phyloP scores from a whole-genome alignment of 2,329 filamentous ascomycete species.

The Calonectria leucothoes region DNA sequence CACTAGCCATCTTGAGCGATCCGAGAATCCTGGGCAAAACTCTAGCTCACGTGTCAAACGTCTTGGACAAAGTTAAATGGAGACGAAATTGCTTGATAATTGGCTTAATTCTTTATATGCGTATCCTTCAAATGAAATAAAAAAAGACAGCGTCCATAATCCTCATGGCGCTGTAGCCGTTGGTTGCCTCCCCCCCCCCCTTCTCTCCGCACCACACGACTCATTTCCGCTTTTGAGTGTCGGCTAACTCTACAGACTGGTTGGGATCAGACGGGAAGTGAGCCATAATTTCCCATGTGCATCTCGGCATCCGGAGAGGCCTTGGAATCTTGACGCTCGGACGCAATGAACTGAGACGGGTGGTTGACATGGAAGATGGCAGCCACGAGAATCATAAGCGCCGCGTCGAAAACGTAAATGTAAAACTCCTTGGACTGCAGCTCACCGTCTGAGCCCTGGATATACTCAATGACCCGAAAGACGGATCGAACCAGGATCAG shows the following conservation, averaged over 20 bases:
- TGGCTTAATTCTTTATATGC: not conserved
- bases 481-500: constrained; percentile 53
- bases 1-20: not conserved
- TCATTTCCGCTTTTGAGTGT: not conserved
- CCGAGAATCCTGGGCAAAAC: not conserved
- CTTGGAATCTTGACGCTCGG: not conserved
- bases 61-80: not conserved
- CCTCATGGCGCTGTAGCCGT: not conserved
- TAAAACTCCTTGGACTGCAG: constrained; percentile 44
- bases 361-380: constrained; percentile 25
- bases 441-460: constrained; percentile 43
- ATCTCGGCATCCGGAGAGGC: not conserved
- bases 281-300: not conserved
- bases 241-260: not conserved
- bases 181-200: not conserved
- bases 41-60: not conserved
- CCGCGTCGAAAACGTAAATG: constrained; percentile 48
- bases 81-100: not conserved
- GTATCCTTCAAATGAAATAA: not conserved
- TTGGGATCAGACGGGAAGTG: not conserved
- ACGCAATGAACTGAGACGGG: not conserved
- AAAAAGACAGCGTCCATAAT: not conserved
- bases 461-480: constrained; percentile 54
- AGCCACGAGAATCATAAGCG: constrained; percentile 42
- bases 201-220: not conserved